Conservation (phyloP, 441 rosid species). For the Oxalis stricta region DNA sequence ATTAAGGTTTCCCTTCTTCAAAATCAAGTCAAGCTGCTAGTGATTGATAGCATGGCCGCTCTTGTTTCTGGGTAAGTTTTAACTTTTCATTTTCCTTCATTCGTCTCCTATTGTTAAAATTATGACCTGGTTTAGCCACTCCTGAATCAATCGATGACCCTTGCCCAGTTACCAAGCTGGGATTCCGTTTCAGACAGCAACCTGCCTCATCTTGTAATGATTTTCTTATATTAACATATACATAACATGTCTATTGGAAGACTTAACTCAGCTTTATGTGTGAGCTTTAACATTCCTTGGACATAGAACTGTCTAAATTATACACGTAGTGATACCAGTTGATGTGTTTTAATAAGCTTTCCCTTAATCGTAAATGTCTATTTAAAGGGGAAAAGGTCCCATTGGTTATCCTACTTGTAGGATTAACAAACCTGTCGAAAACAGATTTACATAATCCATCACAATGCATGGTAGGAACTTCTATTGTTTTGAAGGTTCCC, state of each 20-base stretch:
- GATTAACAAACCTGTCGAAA: too few relatives aligned
- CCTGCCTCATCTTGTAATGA: neutral
- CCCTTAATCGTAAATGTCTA: too few relatives aligned
- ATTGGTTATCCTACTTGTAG: too few relatives aligned
- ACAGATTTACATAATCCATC: too few relatives aligned
- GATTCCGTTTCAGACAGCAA: constrained; percentile 2
- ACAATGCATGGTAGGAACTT: neutral
- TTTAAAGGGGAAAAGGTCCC: neutral
- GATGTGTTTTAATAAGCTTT: too few relatives aligned
- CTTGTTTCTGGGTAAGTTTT: constrained; percentile 62
- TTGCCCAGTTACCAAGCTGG: neutral
- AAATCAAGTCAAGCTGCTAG: constrained; percentile 64
- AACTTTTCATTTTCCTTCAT: neutral
- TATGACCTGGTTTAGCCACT: neutral
- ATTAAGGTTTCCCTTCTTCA: constrained; percentile 63
- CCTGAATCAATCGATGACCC: neutral
- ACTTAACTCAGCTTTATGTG: neutral
- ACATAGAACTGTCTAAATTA: too few relatives aligned
- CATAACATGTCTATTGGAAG: neutral
- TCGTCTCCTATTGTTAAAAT: neutral
- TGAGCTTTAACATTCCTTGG: neutral
- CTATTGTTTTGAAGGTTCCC: neutral
- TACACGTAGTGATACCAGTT: too few relatives aligned
- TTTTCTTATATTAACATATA: neutral
- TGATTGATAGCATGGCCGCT: constrained; percentile 87